These are phyloP conservation scores for Acanthamoeba triangularis DNA, from an alignment of 208 protist genomes.

Conservation along the genomic window DNA sequence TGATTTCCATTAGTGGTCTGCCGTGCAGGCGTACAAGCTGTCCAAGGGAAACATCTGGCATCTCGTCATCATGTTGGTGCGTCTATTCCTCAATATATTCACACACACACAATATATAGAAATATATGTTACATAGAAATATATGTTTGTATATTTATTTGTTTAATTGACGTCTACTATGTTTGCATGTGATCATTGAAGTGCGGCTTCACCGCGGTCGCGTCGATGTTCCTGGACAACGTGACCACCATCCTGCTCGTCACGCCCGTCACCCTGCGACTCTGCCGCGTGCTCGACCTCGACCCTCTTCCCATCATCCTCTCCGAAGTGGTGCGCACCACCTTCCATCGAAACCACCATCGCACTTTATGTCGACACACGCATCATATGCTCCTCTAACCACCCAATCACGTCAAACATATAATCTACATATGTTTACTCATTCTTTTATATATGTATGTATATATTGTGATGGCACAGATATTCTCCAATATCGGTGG, in stretches of 20 bases:
- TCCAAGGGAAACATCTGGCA: slow-evolving; percentile 84
- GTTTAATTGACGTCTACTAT: too few species aligned
- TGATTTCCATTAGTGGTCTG: slow-evolving; percentile 49
- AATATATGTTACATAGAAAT: too few species aligned
- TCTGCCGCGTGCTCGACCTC: slow-evolving; percentile 86
- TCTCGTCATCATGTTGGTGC: slow-evolving; percentile 62
- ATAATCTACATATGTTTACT: too few species aligned
- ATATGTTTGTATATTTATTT: too few species aligned
- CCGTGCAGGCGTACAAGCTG: slow-evolving; percentile 84
- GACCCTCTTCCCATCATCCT: slow-evolving; percentile 88
- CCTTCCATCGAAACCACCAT: too few species aligned
- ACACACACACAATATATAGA: too few species aligned
- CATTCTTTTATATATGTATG: background rate
- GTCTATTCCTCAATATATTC: too few species aligned
- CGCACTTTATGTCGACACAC: background rate
- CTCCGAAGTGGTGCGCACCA: slow-evolving; percentile 80
- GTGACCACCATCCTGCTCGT: slow-evolving; percentile 92
- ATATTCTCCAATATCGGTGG: slow-evolving; percentile 87
- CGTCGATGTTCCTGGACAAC: slow-evolving; percentile 91
- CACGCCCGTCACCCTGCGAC: slow-evolving; percentile 88
- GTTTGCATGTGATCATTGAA: background rate
- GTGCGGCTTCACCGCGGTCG: slow-evolving; percentile 78
- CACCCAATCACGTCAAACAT: too few species aligned
- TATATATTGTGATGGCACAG: background rate
- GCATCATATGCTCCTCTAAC: background rate